phyloP scores from a whole-genome alignment of 2,329 filamentous ascomycete genomes.

The Diaporthe capsici region DNA sequence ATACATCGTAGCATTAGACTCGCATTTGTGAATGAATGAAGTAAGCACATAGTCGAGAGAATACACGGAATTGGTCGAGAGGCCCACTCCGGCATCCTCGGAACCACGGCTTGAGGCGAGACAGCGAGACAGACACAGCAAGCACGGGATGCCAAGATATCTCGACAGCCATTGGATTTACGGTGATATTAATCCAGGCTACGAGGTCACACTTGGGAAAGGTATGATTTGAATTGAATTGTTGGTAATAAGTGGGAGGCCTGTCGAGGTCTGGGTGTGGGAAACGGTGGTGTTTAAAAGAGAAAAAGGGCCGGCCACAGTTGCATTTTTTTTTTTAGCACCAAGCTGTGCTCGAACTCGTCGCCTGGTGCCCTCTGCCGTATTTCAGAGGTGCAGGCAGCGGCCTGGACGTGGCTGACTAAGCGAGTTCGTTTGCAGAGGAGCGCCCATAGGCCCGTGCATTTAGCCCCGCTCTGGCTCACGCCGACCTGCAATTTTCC shows the following conservation, averaged over 20 bases:
- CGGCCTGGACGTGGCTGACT: not conserved
- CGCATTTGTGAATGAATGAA: too few species aligned
- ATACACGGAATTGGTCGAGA: too few species aligned
- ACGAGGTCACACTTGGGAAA: not conserved
- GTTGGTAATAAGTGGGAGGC: not conserved
- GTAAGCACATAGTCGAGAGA: too few species aligned
- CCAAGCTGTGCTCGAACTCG: conserved; percentile 8
- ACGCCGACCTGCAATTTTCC: conserved; percentile 17
- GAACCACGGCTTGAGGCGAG: not conserved
- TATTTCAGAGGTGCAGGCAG: not conserved
- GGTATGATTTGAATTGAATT: not conserved
- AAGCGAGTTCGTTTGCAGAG: not conserved
- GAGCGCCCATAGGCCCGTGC: not conserved
- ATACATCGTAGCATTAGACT: too few species aligned
- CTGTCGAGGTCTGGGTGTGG: too few species aligned
- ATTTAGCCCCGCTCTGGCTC: conserved; percentile 4
- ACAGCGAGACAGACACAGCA: not conserved
- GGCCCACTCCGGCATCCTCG: too few species aligned
- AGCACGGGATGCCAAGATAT: not conserved
- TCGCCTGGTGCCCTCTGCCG: not conserved
- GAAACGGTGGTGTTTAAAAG: not conserved
- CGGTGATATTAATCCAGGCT: not conserved
- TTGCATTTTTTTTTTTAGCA: not conserved
- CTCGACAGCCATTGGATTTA: not conserved
- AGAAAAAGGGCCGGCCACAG: not conserved